Base-by-base conservation (phyloP, 352 stramenopile species). In the Globisporangium acanthophoron region DNA sequence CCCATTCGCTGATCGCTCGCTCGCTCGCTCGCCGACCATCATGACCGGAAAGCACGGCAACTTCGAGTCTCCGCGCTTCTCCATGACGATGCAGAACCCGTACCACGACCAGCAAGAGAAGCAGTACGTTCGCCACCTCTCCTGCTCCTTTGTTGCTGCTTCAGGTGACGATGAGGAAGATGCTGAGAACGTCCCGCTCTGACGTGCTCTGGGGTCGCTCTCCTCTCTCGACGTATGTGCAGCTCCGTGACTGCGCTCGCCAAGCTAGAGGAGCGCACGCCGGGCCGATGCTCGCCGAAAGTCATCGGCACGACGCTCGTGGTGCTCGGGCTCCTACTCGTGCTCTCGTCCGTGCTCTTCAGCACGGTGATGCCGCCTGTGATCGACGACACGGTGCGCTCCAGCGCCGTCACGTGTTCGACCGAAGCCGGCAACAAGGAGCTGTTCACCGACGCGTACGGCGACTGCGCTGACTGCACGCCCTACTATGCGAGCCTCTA, bases 401-500 rank as follows among this genome's bases (percentile, higher is more conserved):
- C 69, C 18, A 24, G 66, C 41, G 74, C 71, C 37, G 62, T 74
- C 41, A 65, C 59, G 15, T 92, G 82, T 65, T 71, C 65, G 18
- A 59, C 64, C 24, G 20, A 64, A 11, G 70, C 78, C 16, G 67
- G 72, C 45, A 55, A 59, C 46, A 77, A 86, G 44, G 61, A 74
- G 35, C 52, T 47, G 13, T 92, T 79, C 56, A 61, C 64, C 5
- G 80, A 90, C 57, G 58, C 59, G 44, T 90, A 87, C 67, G 75
- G 79, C 60, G 78, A 92, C 70, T 92, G 82, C 60, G 68, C 87
- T 13, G 78, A 87, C 58, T 92, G 82, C 66, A 76, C 72, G 61
- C 82, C 82, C 20, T 90, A 86, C 74, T 92, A 89, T 66, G 69
- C 78, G 40, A 75, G 63, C 27, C 43, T 89, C 8, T 74, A 70